Evolutionary conservation across 2,329 filamentous ascomycete species (phyloP), one percentile per base, ranked within the genome.

Genomic region (Aspergillus viridinutans): DNA sequence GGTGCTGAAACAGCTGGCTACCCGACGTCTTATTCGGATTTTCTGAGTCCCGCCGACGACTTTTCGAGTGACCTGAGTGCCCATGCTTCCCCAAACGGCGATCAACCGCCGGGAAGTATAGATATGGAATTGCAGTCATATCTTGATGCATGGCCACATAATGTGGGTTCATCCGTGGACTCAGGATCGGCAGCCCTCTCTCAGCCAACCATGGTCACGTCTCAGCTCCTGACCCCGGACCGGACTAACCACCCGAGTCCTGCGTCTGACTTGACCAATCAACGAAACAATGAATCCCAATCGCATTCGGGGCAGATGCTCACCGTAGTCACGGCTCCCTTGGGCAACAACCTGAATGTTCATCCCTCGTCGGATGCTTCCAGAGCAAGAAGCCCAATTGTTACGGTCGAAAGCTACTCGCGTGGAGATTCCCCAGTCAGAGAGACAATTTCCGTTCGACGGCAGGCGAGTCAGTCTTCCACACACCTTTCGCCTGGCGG

Each of bases 401-500:
- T 80, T 45, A 77, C 74, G 40, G 70, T 80, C 3, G 77, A 77
- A 28, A 75, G 62, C 42, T 74, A 72, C 52, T 71, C 71, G 23
- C 69, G 75, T 23, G 77, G 76, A 4, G 77, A 80, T 62, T 79
- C 77, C 1, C 76, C 76, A 4, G 69, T 70, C 45, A 64, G 71
- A 55, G 67, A 65, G 23, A 62, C 64, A n/a, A 60, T 58, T 29
- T 58, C 53, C 9, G 52, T 60, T 26, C 57, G 58, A 28, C 65
- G 69, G 53, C 68, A 66, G 42, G 62, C 61, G 17, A 73, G 71
- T 53, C 69, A 70, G 51, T 72, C 72, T 9, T 70, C 70, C 1
- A 63, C 58, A 10, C 72, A 76, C 59, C 68, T 78, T 53, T 72
- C 74, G 10, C 73, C 73, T 2, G 64, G 63, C 5, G 67, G 63